A percentile compares a stretch with the other conserved stretches of the same genome.
Evolutionary conservation across 2,329 filamentous ascomycete species (phyloP).

Genomic region (Coniochaeta sp.): DNA sequence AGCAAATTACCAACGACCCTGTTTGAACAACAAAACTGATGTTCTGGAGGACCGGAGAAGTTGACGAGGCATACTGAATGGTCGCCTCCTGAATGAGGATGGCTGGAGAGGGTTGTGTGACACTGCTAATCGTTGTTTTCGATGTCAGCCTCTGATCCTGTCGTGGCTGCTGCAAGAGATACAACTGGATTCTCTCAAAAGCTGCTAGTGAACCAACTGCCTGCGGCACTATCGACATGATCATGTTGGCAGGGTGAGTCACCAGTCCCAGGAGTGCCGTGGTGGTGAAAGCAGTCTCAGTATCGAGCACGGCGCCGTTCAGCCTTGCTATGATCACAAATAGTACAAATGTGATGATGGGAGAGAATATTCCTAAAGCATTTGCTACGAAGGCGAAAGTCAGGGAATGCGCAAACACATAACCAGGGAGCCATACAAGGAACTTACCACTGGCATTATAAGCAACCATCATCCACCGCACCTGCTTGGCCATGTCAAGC

Average conservation of each 20-base stretch:
- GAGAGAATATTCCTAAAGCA: constrained; percentile 31
- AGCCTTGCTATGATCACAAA: constrained; percentile 21
- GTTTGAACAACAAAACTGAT: constrained; percentile 4
- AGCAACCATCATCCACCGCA: neutral
- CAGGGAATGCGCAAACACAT: no score
- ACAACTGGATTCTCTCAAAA: constrained; percentile 29
- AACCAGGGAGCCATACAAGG: no score
- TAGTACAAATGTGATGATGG: constrained; percentile 27
- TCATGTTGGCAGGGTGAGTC: constrained; percentile 34
- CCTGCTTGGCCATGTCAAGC: neutral
- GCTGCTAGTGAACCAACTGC: constrained; percentile 21
- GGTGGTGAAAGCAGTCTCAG: constrained; percentile 30
- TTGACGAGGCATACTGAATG: no score
- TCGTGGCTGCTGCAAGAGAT: constrained; percentile 11
- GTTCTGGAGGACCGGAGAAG: neutral
- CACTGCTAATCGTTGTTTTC: neutral
- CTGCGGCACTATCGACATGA: constrained; percentile 31
- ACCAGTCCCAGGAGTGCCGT: constrained; percentile 28
- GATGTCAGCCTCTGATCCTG: neutral
- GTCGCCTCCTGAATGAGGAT: no score
- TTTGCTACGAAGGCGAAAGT: constrained; percentile 21
- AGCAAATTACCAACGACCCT: constrained; percentile 17
- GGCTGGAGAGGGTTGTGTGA: no score
- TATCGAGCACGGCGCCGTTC: constrained; percentile 17
- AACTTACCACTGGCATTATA: neutral